Evolutionary conservation across 192 early-diverging fungal species (phyloP).

Genomic region (Phlyctochytrium bullatum): DNA sequence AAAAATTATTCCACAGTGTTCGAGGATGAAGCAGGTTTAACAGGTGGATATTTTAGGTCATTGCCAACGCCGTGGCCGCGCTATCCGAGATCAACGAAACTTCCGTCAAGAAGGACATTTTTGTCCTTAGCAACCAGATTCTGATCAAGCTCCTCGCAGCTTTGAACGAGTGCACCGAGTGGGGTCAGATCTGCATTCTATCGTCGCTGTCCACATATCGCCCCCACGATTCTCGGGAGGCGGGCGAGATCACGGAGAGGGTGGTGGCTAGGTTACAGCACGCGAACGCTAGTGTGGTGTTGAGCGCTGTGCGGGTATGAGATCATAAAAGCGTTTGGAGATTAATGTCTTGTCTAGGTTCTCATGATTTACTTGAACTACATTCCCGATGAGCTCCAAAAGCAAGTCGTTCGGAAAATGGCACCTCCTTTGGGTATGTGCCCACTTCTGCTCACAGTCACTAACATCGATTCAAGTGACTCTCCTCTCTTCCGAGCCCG

Average conservation of each 20-base stretch:
- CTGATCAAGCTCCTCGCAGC: constrained; percentile 91
- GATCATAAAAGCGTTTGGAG: constrained; percentile 30
- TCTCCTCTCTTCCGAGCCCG: constrained; percentile 79
- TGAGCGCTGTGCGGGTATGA: constrained; percentile 73
- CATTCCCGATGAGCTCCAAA: constrained; percentile 69
- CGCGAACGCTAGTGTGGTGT: constrained; percentile 92
- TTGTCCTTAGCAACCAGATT: constrained; percentile 73
- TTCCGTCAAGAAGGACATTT: constrained; percentile 63
- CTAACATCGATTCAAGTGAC: constrained; percentile 63
- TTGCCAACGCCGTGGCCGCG: constrained; percentile 92
- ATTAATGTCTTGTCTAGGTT: constrained; percentile 39
- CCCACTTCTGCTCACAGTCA: background rate
- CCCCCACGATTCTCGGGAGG: constrained; percentile 40
- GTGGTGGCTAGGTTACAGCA: constrained; percentile 92
- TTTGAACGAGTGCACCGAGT: constrained; percentile 95
- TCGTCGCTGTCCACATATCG: constrained; percentile 28
- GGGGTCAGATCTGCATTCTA: constrained; percentile 96
- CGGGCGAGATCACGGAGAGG: constrained; percentile 72
- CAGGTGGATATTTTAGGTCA: constrained; percentile 77
- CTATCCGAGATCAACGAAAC: constrained; percentile 90
- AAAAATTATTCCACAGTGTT: background rate
- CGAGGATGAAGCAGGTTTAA: background rate
- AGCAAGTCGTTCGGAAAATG: constrained; percentile 81
- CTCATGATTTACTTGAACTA: constrained; percentile 74
- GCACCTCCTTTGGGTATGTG: constrained; percentile 83